phyloP scores from a whole-genome alignment of 331 rosid genomes.

The Malus hybrid region DNA sequence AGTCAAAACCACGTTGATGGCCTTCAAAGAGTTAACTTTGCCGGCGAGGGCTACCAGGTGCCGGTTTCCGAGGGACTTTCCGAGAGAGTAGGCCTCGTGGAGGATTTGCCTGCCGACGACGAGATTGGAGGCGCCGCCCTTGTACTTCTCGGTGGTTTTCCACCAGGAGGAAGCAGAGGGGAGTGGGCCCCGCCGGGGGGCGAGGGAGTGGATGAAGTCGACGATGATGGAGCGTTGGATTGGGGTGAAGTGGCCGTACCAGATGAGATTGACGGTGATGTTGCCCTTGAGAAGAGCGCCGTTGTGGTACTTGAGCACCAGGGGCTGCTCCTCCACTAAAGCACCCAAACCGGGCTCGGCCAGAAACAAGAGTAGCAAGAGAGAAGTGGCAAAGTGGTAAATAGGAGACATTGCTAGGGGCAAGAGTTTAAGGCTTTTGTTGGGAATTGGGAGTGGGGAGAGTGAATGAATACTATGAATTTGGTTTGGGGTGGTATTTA shows the following conservation, averaged over 20 bases:
- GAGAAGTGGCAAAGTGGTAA: conserved; percentile 23
- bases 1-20: conserved; percentile 57
- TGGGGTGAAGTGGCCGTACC: conserved; percentile 70
- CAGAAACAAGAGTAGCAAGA: neutral
- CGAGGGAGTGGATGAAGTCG: conserved; percentile 57
- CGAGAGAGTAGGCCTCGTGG: conserved; percentile 43
- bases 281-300: conserved; percentile 61
- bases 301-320: conserved; percentile 64
- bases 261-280: conserved; percentile 60
- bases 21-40: conserved; percentile 10
- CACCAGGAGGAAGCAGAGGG: conserved; percentile 67
- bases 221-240: conserved; percentile 64
- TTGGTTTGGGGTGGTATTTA: conserved; percentile 22
- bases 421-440: neutral
- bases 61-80: conserved; percentile 29
- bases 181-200: neutral
- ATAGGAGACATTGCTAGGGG: conserved; percentile 21
- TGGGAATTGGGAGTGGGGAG: no score
- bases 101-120: conserved; percentile 52
- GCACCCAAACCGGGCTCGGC: conserved; percentile 8
- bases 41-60: conserved; percentile 42
- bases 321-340: conserved; percentile 54
- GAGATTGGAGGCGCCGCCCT: conserved; percentile 43
- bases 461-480: no score
- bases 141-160: conserved; percentile 71